Evolutionary conservation across 257 asterid species (phyloP).

Genomic region (Echium plantagineum): DNA sequence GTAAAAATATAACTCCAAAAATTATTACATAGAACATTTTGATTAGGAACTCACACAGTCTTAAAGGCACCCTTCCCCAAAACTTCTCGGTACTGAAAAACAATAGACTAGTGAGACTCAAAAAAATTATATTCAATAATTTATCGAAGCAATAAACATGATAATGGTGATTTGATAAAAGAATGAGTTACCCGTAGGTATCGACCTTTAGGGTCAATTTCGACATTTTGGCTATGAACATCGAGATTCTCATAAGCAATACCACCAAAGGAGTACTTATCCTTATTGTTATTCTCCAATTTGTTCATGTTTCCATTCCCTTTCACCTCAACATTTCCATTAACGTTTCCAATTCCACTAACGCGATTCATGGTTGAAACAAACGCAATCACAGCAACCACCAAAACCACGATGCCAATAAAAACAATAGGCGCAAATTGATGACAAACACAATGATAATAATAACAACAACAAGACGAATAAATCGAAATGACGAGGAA

Average conservation of each 20-base stretch:
- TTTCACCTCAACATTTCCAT: conserved; percentile 4
- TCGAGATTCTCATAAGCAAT: conserved; percentile 2
- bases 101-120: conserved; percentile 2
- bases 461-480: conserved; percentile 7
- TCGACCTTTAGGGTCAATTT: conserved; percentile 49
- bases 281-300: conserved; percentile 13
- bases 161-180: neutral
- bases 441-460: conserved; percentile 10
- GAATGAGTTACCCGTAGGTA: conserved; percentile 47
- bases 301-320: conserved; percentile 1
- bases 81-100: conserved; percentile 54
- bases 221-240: conserved; percentile 21
- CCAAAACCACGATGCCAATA: conserved; percentile 1
- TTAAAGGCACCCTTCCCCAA: conserved; percentile 84
- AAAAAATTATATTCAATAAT: no score
- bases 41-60: conserved; percentile 49
- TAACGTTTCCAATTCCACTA: conserved; percentile 20
- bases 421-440: conserved; percentile 9
- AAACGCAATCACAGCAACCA: conserved; percentile 9
- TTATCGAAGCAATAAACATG: no score
- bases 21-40: neutral
- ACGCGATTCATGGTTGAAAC: conserved; percentile 31
- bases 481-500: neutral
- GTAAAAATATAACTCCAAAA: neutral
- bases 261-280: neutral